Evolutionary conservation across 352 stramenopile species (phyloP).

Genomic region (Lagenidium giganteum): DNA sequence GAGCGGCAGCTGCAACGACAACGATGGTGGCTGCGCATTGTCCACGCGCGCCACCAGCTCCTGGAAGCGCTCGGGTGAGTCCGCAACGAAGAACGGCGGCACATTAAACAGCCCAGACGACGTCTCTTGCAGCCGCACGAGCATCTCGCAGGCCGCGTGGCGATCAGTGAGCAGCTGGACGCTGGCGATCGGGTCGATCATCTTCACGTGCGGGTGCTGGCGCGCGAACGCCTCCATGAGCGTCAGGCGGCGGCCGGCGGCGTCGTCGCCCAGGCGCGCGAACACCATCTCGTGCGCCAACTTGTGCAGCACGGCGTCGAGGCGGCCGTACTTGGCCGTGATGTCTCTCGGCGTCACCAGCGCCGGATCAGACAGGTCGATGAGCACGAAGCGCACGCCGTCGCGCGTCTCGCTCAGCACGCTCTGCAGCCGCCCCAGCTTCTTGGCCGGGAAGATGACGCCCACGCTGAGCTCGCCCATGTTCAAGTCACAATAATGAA

Average conservation of each 20-base stretch:
- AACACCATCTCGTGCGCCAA: slow-evolving; percentile 84
- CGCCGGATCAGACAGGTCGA: slow-evolving; percentile 53
- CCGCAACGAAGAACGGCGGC: slow-evolving; percentile 43
- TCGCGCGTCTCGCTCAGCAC: slow-evolving; percentile 37
- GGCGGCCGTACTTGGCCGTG: slow-evolving; percentile 25
- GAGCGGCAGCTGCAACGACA: slow-evolving; percentile 54
- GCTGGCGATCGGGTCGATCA: slow-evolving; percentile 68
- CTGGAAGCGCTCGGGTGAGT: slow-evolving; percentile 30
- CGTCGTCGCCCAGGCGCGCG: slow-evolving; percentile 36
- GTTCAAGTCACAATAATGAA: no score
- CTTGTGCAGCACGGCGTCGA: slow-evolving; percentile 78
- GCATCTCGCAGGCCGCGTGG: slow-evolving; percentile 47
- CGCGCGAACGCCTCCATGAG: slow-evolving; percentile 44
- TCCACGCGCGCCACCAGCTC: slow-evolving; percentile 32
- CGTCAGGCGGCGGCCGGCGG: slow-evolving; percentile 33
- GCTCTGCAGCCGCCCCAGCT: slow-evolving; percentile 68
- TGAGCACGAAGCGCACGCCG: slow-evolving; percentile 65
- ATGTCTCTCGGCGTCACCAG: slow-evolving; percentile 28
- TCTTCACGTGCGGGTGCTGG: slow-evolving; percentile 34
- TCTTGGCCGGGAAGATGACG: slow-evolving; percentile 80
- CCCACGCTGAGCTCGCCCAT: slow-evolving; percentile 44
- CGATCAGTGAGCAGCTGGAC: slow-evolving; percentile 71
- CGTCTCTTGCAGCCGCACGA: slow-evolving; percentile 19
- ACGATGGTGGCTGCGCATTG: slow-evolving; percentile 16
- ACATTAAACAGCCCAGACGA: slow-evolving; percentile 29